phyloP scores from a whole-genome alignment of 2,329 filamentous ascomycete species.

The Exophiala spinifera region DNA sequence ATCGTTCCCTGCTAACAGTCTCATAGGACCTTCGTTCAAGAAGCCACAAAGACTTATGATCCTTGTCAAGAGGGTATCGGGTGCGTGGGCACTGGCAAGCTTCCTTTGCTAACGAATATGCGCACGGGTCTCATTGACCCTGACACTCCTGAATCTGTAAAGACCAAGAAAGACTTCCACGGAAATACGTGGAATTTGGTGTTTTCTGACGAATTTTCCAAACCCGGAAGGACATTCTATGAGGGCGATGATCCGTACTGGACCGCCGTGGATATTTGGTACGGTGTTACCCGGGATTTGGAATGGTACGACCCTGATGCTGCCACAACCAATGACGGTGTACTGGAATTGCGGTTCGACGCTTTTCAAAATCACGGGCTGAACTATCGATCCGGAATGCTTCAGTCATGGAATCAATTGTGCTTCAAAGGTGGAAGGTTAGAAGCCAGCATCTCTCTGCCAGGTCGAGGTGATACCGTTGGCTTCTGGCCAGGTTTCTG shows the following conservation, averaged over 20 bases:
- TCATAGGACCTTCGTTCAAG: slow-evolving; percentile 56
- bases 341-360: slow-evolving; percentile 63
- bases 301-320: slow-evolving; percentile 72
- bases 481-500: slow-evolving; percentile 76
- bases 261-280: slow-evolving; percentile 67
- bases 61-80: slow-evolving; percentile 41
- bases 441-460: slow-evolving; percentile 68
- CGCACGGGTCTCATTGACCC: slow-evolving; percentile 63
- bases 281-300: slow-evolving; percentile 67
- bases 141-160: slow-evolving; percentile 59
- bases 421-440: slow-evolving; percentile 70
- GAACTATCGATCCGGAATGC: slow-evolving; percentile 69
- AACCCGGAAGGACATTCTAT: slow-evolving; percentile 65
- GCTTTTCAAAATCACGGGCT: slow-evolving; percentile 63
- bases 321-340: slow-evolving; percentile 59
- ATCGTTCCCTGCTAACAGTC: slow-evolving; percentile 28
- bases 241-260: slow-evolving; percentile 68
- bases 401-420: slow-evolving; percentile 71
- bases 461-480: slow-evolving; percentile 62
- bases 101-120: slow-evolving; percentile 58
- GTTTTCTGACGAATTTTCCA: slow-evolving; percentile 72
- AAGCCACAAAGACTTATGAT: slow-evolving; percentile 35
- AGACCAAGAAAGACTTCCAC: slow-evolving; percentile 55
- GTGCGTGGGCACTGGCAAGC: slow-evolving; percentile 51
- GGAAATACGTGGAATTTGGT: slow-evolving; percentile 63